phyloP scores from a whole-genome alignment of 1,139 yeast species.

The Candida pseudoviswanathii region DNA sequence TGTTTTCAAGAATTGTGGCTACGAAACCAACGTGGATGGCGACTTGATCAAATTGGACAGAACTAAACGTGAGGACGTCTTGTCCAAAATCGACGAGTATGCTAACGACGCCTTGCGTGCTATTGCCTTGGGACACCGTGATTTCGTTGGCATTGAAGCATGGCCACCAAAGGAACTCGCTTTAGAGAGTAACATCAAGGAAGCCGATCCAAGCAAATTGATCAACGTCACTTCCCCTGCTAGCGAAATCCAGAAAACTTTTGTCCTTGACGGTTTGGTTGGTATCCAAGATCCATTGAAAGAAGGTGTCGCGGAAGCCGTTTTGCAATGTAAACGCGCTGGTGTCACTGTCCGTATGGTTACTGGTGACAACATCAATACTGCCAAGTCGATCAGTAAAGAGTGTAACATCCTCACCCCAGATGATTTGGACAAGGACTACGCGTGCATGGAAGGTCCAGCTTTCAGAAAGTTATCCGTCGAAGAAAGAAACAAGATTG shows the following conservation, averaged over 20 bases:
- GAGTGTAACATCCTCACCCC: conserved; percentile 78
- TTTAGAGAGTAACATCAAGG: conserved; percentile 27
- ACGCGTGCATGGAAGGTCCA: conserved; percentile 91
- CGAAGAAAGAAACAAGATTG: conserved; percentile 58
- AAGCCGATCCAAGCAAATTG: conserved; percentile 52
- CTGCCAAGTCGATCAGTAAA: conserved; percentile 88
- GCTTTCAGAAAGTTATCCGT: conserved; percentile 67
- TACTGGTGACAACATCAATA: conserved; percentile 89
- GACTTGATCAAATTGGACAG: conserved; percentile 28
- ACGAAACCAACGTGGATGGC: conserved; percentile 24
- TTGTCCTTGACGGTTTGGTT: conserved; percentile 68
- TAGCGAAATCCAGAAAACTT: conserved; percentile 31
- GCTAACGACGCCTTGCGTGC: conserved; percentile 85
- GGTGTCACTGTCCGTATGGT: conserved; percentile 98
- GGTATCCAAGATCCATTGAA: conserved; percentile 96
- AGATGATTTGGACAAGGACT: conserved; percentile 52
- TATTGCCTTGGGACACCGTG: conserved; percentile 79
- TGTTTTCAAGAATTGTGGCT: conserved; percentile 62
- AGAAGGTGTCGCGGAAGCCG: conserved; percentile 88
- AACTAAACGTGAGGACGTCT: conserved; percentile 34
- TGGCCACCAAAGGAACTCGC: conserved; percentile 69
- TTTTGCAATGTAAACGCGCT: conserved; percentile 78
- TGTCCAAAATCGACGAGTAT: conserved; percentile 56
- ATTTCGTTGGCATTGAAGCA: conserved; percentile 45
- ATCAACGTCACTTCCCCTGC: conserved; percentile 28